Percentiles rank a stretch among this genome's conserved stretches.
Evolutionary conservation across 768 basidiomycete genomes (phyloP).

Genomic region (Xerocomus spinulosus): DNA sequence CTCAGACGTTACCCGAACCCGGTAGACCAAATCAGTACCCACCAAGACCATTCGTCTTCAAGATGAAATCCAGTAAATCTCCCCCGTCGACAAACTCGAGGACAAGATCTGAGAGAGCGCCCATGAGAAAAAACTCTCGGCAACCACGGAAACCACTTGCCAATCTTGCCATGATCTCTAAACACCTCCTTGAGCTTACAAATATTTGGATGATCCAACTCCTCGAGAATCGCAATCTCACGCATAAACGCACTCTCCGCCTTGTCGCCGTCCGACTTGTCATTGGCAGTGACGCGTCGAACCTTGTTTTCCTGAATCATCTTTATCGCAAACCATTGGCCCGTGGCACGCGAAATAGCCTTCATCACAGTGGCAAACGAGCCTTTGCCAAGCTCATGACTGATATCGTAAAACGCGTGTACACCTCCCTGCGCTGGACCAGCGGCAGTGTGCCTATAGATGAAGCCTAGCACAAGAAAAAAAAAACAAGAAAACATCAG

Average conservation of each 20-base stretch:
- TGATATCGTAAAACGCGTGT: slow-evolving; percentile 62
- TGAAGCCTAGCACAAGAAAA: slow-evolving; percentile 47
- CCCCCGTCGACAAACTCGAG: slow-evolving; percentile 85
- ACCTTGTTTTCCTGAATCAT: slow-evolving; percentile 61
- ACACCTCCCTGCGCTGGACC: slow-evolving; percentile 49
- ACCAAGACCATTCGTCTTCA: slow-evolving; percentile 59
- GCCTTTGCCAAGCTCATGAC: slow-evolving; percentile 77
- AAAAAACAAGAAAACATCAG: too few relatives aligned
- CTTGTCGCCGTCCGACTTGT: slow-evolving; percentile 27
- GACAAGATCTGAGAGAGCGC: slow-evolving; percentile 57
- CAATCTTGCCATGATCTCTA: slow-evolving; percentile 57
- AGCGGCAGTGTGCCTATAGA: slow-evolving; percentile 61
- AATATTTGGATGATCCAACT: slow-evolving; percentile 76
- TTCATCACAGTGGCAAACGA: slow-evolving; percentile 89
- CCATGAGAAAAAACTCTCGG: slow-evolving; percentile 11
- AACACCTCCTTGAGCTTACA: slow-evolving; percentile 77
- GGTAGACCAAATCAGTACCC: slow-evolving; percentile 22
- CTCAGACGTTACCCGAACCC: neutral
- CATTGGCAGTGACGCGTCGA: slow-evolving; percentile 33
- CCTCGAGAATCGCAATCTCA: slow-evolving; percentile 76
- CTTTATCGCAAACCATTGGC: slow-evolving; percentile 82
- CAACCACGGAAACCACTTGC: slow-evolving; percentile 34
- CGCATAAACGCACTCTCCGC: slow-evolving; percentile 47
- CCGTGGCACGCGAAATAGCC: slow-evolving; percentile 67
- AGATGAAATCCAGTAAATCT: slow-evolving; percentile 79